Conservation (phyloP, 805 yeast species). For the Wickerhamiella azyma region DNA sequence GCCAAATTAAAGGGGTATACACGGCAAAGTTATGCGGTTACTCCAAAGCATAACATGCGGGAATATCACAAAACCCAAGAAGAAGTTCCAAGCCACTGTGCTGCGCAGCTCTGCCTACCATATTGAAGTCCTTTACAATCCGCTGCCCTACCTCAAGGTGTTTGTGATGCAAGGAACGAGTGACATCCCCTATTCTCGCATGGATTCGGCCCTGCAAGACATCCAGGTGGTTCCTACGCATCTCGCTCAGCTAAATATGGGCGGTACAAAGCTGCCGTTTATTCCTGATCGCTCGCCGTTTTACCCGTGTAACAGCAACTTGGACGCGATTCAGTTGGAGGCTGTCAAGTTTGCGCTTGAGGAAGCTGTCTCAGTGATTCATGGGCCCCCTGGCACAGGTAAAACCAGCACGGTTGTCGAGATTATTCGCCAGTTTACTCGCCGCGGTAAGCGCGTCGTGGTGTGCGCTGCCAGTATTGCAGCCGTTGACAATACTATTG, state of each 20-base stretch:
- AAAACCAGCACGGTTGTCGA: conserved; percentile 79
- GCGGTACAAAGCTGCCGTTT: neutral
- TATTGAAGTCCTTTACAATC: neutral
- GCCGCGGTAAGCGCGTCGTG: conserved; percentile 42
- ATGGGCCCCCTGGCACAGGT: conserved; percentile 79
- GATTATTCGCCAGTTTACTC: conserved; percentile 55
- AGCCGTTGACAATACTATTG: conserved; percentile 85
- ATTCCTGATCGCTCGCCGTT: neutral
- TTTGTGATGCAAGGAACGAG: neutral
- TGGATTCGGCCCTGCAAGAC: neutral
- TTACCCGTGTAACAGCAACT: neutral
- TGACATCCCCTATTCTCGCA: neutral
- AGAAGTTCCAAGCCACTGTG: neutral
- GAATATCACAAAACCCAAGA: neutral
- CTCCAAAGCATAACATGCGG: no score
- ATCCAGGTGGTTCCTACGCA: neutral
- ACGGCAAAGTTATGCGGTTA: no score
- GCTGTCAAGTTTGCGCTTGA: conserved; percentile 58
- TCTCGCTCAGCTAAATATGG: neutral
- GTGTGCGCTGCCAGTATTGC: conserved; percentile 93
- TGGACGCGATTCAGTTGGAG: conserved; percentile 33
- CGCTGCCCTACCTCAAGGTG: neutral
- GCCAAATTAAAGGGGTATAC: no score
- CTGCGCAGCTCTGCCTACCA: neutral
- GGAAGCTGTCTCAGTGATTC: conserved; percentile 43